Conservation (phyloP, 208 protist genomes). For the Trichomonas tenax region DNA sequence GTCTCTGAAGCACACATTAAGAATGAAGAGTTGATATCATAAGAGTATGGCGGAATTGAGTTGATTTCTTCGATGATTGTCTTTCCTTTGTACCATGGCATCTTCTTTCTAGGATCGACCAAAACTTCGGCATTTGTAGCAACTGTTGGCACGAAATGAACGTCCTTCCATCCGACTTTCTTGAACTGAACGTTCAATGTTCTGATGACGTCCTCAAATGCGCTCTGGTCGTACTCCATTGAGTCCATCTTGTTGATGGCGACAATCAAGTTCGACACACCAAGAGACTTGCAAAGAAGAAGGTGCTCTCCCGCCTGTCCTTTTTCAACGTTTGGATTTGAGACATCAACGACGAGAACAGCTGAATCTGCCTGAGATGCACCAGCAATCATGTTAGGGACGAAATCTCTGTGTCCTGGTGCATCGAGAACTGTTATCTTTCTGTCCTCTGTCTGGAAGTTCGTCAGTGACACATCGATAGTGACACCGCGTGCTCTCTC, state of each 20-base stretch:
- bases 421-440: conserved; percentile 92
- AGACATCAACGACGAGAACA: conserved; percentile 91
- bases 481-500: conserved; percentile 89
- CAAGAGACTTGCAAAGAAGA: conserved; percentile 87
- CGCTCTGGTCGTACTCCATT: conserved; percentile 40
- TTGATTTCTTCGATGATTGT: background rate
- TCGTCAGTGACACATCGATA: conserved; percentile 75
- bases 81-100: background rate
- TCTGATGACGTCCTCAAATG: background rate
- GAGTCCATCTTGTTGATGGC: conserved; percentile 98
- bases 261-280: conserved; percentile 76
- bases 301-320: conserved; percentile 97
- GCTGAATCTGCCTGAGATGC: conserved; percentile 89
- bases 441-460: conserved; percentile 80
- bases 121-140: background rate
- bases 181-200: background rate
- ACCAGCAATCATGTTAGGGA: conserved; percentile 96
- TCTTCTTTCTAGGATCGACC: background rate
- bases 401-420: conserved; percentile 91
- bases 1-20: background rate
- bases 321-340: conserved; percentile 74
- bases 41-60: background rate
- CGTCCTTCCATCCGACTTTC: background rate
- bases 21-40: background rate
- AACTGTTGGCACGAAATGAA: background rate